Percentiles rank a stretch among this genome's conserved stretches.
phyloP scores from a whole-genome alignment of 2,329 filamentous ascomycete genomes.

The Scopulariopsis brevicaulis region DNA sequence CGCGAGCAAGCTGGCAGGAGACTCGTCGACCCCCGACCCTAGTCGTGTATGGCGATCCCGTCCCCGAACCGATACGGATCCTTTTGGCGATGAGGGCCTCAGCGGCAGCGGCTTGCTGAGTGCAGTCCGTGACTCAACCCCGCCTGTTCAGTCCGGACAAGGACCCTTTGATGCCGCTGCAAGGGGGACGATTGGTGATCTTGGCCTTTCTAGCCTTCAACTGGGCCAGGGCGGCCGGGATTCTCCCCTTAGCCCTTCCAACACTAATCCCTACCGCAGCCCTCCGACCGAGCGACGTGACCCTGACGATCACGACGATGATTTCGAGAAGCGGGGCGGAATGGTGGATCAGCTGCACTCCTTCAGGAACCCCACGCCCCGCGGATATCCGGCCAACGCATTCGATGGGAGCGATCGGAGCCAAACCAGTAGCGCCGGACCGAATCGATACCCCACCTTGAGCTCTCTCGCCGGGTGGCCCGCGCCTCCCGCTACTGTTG shows the following conservation, averaged over 20 bases:
- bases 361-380: not conserved
- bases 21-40: constrained; percentile 28
- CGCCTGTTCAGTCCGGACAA: constrained; percentile 16
- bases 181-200: constrained; percentile 43
- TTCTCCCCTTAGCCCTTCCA: constrained; percentile 77
- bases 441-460: constrained; percentile 58
- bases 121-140: constrained; percentile 60
- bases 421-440: constrained; percentile 80
- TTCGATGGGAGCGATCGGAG: constrained; percentile 77
- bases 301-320: constrained; percentile 47
- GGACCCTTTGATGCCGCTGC: constrained; percentile 28
- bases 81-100: constrained; percentile 56
- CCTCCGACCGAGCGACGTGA: constrained; percentile 66
- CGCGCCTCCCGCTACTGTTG: constrained; percentile 45
- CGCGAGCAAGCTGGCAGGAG: constrained; percentile 31
- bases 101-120: constrained; percentile 64
- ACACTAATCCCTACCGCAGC: constrained; percentile 94
- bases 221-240: constrained; percentile 43
- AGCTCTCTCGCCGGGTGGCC: constrained; percentile 53
- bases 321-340: constrained; percentile 34
- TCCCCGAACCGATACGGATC: constrained; percentile 62
- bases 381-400: constrained; percentile 22
- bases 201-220: constrained; percentile 50
- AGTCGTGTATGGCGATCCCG: constrained; percentile 45
- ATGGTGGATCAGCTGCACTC: constrained; percentile 13